A percentile compares a stretch with the other conserved stretches of the same genome.
Evolutionary conservation across 2,329 filamentous ascomycete species (phyloP).

Genomic region (Leptosphaerulina australis): DNA sequence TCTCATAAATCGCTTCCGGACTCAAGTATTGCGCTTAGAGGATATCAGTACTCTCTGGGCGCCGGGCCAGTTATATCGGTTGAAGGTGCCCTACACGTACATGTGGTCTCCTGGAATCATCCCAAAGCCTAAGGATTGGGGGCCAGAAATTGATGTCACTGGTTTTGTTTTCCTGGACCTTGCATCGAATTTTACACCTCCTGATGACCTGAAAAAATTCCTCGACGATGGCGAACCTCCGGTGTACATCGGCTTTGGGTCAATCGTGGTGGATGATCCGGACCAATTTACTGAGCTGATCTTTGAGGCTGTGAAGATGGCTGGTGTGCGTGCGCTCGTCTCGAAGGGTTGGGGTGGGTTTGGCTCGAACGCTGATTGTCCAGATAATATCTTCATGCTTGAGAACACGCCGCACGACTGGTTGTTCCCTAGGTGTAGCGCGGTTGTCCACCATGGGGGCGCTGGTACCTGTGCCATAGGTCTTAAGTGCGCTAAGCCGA

Average conservation of each 20-base stretch:
- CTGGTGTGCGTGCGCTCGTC: conserved; percentile 72
- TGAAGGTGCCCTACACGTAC: conserved; percentile 78
- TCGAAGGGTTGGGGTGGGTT: conserved; percentile 79
- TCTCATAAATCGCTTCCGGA: conserved; percentile 75
- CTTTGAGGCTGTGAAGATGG: conserved; percentile 68
- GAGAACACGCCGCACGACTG: conserved; percentile 79
- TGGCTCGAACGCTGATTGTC: conserved; percentile 58
- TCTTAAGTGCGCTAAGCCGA: conserved; percentile 72
- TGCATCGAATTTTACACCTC: conserved; percentile 66
- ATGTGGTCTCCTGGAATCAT: conserved; percentile 67
- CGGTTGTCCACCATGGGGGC: conserved; percentile 77
- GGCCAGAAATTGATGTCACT: conserved; percentile 71
- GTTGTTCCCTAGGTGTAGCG: conserved; percentile 71
- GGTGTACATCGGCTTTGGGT: conserved; percentile 78
- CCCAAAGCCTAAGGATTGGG: conserved; percentile 72
- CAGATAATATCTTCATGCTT: conserved; percentile 71
- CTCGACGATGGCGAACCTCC: conserved; percentile 57
- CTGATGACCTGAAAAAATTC: conserved; percentile 56
- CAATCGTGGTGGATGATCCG: conserved; percentile 75
- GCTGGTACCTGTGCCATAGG: conserved; percentile 78
- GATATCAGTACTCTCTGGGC: conserved; percentile 79
- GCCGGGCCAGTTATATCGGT: conserved; percentile 71
- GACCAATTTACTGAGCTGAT: conserved; percentile 72
- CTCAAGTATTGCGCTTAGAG: conserved; percentile 71
- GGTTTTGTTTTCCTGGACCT: conserved; percentile 80